A percentile compares a stretch with the other conserved stretches of the same genome.
Evolutionary conservation across 2,329 filamentous ascomycete genomes (phyloP).

Genomic region (Talaromyces sp.): DNA sequence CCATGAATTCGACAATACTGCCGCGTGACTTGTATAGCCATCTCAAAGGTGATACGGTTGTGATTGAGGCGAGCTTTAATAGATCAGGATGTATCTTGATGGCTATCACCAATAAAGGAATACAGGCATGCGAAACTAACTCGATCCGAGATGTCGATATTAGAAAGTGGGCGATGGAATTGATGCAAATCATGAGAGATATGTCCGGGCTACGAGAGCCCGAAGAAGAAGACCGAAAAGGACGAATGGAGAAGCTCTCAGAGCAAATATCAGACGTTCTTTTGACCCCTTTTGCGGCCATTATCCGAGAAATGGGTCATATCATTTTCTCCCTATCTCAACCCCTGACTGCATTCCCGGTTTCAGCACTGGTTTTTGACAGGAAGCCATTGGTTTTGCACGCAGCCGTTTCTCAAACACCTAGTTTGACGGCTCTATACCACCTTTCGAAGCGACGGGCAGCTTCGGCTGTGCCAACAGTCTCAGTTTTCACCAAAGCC

Average conservation of each 20-base stretch:
- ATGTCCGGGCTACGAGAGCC: slow-evolving; percentile 21
- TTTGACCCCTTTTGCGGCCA: slow-evolving; percentile 21
- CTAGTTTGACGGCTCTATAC: slow-evolving; percentile 25
- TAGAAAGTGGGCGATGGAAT: slow-evolving; percentile 22
- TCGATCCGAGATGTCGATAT: slow-evolving; percentile 18
- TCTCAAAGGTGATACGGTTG: slow-evolving; percentile 21
- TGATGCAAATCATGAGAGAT: slow-evolving; percentile 23
- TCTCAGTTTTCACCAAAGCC: slow-evolving; percentile 26
- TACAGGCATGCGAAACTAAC: slow-evolving; percentile 19
- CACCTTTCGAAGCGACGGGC: slow-evolving; percentile 22
- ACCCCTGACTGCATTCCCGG: slow-evolving; percentile 26
- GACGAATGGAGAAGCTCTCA: slow-evolving; percentile 16
- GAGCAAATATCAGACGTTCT: slow-evolving; percentile 20
- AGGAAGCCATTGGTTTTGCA: slow-evolving; percentile 22
- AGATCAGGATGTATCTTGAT: slow-evolving; percentile 21
- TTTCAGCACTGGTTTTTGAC: slow-evolving; percentile 22
- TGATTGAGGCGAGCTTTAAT: slow-evolving; percentile 24
- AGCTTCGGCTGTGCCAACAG: slow-evolving; percentile 19
- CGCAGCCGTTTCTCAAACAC: slow-evolving; percentile 24
- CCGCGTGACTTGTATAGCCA: slow-evolving; percentile 20
- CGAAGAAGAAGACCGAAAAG: slow-evolving; percentile 20
- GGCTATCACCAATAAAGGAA: slow-evolving; percentile 23
- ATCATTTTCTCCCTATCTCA: slow-evolving; percentile 26
- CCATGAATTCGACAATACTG: slow-evolving; percentile 19
- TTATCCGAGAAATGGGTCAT: slow-evolving; percentile 22